A percentile compares a stretch with the other conserved stretches of the same genome.
These are phyloP conservation scores for Anethum foeniculum DNA, from an alignment of 140 eudicot genomes.

Conservation along the genomic window DNA sequence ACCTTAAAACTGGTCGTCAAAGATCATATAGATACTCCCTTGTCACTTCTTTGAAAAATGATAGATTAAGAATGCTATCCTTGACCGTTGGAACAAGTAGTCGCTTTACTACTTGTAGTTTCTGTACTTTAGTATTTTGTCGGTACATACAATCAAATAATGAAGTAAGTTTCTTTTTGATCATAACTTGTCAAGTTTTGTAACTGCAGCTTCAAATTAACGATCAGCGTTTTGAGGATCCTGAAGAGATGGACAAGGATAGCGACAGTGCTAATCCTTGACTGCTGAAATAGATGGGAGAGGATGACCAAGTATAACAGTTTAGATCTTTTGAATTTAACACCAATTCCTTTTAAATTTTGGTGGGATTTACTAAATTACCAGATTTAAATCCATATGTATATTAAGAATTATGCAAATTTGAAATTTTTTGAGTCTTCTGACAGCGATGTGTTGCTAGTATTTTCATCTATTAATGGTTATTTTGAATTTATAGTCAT, in stretches of 20 bases:
- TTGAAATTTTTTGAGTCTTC: no score
- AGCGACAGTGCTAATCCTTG: conserved; percentile 22
- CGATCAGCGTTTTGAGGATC: conserved; percentile 72
- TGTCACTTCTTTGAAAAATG: neutral
- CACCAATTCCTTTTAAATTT: neutral
- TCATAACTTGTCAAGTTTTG: conserved; percentile 1
- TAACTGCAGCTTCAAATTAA: conserved; percentile 54
- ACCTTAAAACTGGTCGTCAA: neutral
- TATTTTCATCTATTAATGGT: neutral
- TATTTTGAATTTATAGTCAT: neutral
- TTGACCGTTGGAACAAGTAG: neutral
- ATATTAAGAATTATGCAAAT: neutral
- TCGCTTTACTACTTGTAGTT: neutral
- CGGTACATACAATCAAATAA: neutral
- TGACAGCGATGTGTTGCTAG: neutral
- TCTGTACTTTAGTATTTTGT: neutral
- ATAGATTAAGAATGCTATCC: neutral
- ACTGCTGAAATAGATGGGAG: neutral
- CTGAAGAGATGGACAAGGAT: conserved; percentile 60
- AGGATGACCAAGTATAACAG: neutral
- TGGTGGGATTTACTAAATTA: neutral
- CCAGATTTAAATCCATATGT: neutral
- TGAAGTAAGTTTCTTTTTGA: neutral
- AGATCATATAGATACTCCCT: neutral
- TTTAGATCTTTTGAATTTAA: neutral